phyloP scores from a whole-genome alignment of 495 filamentous ascomycete genomes.

The Podospora pseudopauciseta region DNA sequence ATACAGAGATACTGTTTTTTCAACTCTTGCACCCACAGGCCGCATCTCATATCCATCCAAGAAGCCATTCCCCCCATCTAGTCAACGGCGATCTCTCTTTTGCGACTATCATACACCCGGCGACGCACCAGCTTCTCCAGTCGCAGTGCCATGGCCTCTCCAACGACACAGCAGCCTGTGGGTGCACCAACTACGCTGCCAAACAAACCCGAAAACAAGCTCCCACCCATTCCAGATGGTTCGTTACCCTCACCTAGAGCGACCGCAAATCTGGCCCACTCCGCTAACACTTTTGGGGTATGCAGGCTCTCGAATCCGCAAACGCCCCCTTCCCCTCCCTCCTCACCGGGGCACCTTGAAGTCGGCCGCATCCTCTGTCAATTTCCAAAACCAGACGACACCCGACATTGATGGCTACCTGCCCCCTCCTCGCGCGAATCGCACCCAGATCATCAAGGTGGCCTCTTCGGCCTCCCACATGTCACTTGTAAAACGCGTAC shows the following conservation, averaged over 20 bases:
- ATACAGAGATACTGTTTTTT: background rate
- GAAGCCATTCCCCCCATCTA: no score
- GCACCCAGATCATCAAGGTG: slow-evolving; percentile 65
- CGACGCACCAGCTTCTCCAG: background rate
- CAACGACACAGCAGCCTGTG: background rate
- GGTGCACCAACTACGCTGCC: slow-evolving; percentile 6
- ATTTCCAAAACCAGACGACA: slow-evolving; percentile 44
- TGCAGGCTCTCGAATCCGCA: slow-evolving; percentile 29
- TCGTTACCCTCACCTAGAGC: background rate
- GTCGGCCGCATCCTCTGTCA: background rate
- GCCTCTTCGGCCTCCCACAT: slow-evolving; percentile 71
- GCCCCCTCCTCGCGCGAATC: slow-evolving; percentile 50
- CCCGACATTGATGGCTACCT: slow-evolving; percentile 70
- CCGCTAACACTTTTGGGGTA: no score
- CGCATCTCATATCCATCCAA: no score
- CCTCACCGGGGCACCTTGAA: slow-evolving; percentile 8
- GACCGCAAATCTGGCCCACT: no score
- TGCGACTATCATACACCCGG: no score
- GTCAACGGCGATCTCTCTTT: no score
- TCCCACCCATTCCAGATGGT: slow-evolving; percentile 49
- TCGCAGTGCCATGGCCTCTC: background rate
- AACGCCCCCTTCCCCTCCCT: slow-evolving; percentile 27
- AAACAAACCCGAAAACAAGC: slow-evolving; percentile 38
- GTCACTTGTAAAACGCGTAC: slow-evolving; percentile 74
- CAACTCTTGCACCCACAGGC: background rate